Evolutionary conservation across 257 asterid genomes (phyloP).

Genomic region (Solanum etuberosum): DNA sequence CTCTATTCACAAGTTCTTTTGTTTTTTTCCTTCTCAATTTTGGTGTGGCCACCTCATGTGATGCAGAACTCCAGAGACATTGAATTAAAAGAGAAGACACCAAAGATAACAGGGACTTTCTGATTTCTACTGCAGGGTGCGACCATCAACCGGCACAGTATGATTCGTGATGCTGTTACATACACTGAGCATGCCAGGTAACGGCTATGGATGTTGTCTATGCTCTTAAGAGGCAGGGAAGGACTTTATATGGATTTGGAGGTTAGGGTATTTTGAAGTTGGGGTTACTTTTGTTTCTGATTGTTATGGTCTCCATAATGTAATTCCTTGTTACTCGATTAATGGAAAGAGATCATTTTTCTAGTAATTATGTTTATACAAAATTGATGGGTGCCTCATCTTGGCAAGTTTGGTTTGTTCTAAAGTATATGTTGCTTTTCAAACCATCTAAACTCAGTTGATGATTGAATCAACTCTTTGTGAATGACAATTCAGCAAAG

Average conservation of each 20-base stretch:
- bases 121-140: not conserved
- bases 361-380: too few species aligned
- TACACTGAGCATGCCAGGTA: constrained; percentile 5
- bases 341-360: not conserved
- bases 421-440: not conserved
- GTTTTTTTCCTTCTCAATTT: not conserved
- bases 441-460: not conserved
- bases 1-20: not conserved
- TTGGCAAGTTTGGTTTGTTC: not conserved
- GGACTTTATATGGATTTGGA: not conserved
- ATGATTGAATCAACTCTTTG: not conserved
- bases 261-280: not conserved
- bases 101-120: too few species aligned
- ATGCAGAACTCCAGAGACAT: not conserved
- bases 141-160: not conserved
- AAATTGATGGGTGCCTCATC: not conserved
- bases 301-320: not conserved
- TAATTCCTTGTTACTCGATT: not conserved
- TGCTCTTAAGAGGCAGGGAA: not conserved
- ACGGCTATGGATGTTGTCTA: not conserved
- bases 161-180: not conserved
- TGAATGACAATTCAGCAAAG: not conserved
- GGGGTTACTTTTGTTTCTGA: not conserved
- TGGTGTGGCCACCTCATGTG: not conserved
- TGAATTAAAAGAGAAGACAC: not conserved